phyloP scores from a whole-genome alignment of 176 grass and related monocot genomes.

The Rhynchospora tenuis region DNA sequence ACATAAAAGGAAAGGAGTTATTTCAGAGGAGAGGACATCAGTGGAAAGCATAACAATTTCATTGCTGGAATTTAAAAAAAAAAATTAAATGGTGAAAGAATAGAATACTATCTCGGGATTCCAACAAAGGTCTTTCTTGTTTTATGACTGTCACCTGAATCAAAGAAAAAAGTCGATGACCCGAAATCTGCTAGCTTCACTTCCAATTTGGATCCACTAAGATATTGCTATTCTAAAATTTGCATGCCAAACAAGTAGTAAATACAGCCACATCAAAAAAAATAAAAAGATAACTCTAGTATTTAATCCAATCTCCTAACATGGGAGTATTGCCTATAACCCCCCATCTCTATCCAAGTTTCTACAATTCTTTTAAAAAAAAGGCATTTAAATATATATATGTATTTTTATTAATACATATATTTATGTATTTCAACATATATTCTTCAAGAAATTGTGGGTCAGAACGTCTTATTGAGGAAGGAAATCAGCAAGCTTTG shows the following conservation, averaged over 20 bases:
- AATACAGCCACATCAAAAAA: background rate
- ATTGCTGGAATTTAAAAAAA: background rate
- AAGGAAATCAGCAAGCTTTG: no score
- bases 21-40: background rate
- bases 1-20: background rate
- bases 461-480: no score
- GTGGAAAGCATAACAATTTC: background rate
- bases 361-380: background rate
- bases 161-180: conserved; percentile 73
- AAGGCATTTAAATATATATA: no score
- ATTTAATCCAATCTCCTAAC: background rate
- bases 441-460: no score
- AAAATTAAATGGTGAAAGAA: background rate
- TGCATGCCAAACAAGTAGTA: conserved; percentile 8
- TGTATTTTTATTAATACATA: no score
- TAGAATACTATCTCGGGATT: conserved; percentile 70
- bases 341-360: background rate
- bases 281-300: background rate
- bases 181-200: conserved; percentile 91
- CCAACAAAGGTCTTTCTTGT: conserved; percentile 92
- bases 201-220: conserved; percentile 61
- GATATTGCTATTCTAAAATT: conserved; percentile 77
- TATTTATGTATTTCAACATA: no score
- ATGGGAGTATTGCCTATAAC: background rate
- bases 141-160: conserved; percentile 59